Percentiles rank a stretch among this genome's conserved stretches.
These are phyloP conservation scores for Corymbia maculata DNA, from an alignment of 345 rosid genomes.

Conservation along the genomic window DNA sequence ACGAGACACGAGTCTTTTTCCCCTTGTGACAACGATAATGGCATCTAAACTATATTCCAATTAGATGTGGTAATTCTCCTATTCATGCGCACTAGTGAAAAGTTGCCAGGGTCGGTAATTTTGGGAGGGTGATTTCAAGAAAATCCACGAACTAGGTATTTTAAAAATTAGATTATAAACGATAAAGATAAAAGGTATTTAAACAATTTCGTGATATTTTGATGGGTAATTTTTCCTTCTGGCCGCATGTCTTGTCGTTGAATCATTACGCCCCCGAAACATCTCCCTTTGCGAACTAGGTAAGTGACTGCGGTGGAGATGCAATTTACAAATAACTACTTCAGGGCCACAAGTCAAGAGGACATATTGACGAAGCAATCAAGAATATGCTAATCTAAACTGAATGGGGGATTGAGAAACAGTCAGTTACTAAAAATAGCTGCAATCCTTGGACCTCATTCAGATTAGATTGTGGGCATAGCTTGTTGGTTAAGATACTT, in stretches of 20 bases:
- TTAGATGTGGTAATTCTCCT: not conserved
- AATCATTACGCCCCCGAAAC: not conserved
- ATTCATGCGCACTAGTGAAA: not conserved
- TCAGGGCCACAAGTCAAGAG: not conserved
- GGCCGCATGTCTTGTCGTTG: too few species aligned
- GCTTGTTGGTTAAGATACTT: not conserved
- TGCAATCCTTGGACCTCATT: not conserved
- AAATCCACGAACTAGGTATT: not conserved
- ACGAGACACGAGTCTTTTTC: not conserved
- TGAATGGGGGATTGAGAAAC: not conserved
- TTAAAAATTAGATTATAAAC: not conserved
- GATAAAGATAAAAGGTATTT: not conserved
- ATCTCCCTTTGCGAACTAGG: not conserved
- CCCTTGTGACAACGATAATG: not conserved
- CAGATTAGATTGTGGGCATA: not conserved
- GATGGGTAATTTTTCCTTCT: not conserved
- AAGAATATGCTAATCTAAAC: not conserved
- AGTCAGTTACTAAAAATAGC: not conserved
- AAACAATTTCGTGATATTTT: not conserved
- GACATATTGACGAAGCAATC: not conserved
- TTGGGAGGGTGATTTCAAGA: not conserved
- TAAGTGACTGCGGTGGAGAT: not conserved
- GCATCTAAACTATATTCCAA: not conserved
- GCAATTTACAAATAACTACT: not conserved
- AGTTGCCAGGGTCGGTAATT: not conserved